Evolutionary conservation across 139 green algal genomes (phyloP).

Genomic region (Chlorella sp.): DNA sequence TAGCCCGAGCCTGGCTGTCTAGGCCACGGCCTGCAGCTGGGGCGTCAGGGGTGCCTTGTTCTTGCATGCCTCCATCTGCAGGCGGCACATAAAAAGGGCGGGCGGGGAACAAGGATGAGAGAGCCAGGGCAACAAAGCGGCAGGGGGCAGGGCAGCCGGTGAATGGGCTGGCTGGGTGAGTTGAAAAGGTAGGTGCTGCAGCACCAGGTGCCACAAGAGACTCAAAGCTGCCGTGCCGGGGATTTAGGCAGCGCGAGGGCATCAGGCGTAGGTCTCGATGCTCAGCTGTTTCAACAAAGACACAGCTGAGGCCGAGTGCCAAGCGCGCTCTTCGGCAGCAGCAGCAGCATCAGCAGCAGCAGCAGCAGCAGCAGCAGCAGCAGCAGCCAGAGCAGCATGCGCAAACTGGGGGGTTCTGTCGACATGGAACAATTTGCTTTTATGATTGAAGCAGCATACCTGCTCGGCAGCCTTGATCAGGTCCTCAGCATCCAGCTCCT

Average conservation of each 20-base stretch:
- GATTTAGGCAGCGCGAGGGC: too few species aligned
- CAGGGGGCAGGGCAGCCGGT: not conserved
- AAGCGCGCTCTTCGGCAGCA: too few species aligned
- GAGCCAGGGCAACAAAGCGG: too few species aligned
- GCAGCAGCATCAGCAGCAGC: not conserved
- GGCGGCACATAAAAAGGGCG: too few species aligned
- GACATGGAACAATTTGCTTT: not conserved
- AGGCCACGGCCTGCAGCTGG: not conserved
- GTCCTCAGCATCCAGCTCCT: constrained; percentile 18
- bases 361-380: not conserved
- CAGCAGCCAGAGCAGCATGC: not conserved
- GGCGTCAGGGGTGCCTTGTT: not conserved
- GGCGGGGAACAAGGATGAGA: too few species aligned
- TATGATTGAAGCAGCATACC: not conserved
- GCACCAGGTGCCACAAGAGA: too few species aligned
- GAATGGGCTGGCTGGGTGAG: not conserved
- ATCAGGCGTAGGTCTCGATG: too few species aligned
- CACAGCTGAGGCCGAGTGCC: too few species aligned
- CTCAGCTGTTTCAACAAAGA: too few species aligned
- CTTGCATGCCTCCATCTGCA: constrained; percentile 25
- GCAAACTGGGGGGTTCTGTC: too few species aligned
- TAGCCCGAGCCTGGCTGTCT: not conserved
- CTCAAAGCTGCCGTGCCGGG: too few species aligned
- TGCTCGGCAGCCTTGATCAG: constrained; percentile 2
- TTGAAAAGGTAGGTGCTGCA: too few species aligned